Evolutionary conservation across 352 stramenopile genomes (phyloP).

Genomic region (Phytopythium aichiense): DNA sequence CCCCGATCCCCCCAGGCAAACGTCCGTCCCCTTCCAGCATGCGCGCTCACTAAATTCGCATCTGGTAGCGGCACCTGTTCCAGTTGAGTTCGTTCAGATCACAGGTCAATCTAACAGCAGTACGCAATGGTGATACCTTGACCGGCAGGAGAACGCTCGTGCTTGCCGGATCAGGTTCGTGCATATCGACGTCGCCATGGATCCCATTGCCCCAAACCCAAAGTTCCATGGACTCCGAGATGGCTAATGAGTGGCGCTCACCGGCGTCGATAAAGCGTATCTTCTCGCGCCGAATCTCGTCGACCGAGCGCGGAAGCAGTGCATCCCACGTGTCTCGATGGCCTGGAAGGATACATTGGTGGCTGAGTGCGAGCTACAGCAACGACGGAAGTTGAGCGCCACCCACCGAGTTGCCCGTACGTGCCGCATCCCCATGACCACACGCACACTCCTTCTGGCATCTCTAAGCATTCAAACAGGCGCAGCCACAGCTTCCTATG

Average conservation of each 20-base stretch:
- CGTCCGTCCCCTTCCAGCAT: conserved; percentile 55
- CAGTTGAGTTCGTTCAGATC: neutral
- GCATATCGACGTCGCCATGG: conserved; percentile 42
- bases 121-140: conserved; percentile 17
- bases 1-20: conserved; percentile 80
- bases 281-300: conserved; percentile 55
- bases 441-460: conserved; percentile 49
- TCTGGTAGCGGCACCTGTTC: conserved; percentile 40
- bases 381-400: neutral
- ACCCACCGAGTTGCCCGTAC: conserved; percentile 65
- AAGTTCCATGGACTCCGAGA: conserved; percentile 54
- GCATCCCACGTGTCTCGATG: conserved; percentile 73
- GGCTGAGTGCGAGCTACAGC: neutral
- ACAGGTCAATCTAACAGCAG: neutral
- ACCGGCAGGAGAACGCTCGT: conserved; percentile 53
- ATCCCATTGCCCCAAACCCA: conserved; percentile 77
- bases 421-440: conserved; percentile 65
- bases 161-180: conserved; percentile 35
- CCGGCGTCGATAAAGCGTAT: conserved; percentile 64
- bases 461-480: conserved; percentile 26
- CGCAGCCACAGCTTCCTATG: neutral
- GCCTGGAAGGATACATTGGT: conserved; percentile 18
- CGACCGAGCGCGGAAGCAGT: conserved; percentile 50
- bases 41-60: conserved; percentile 49
- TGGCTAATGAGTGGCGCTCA: conserved; percentile 62